Conservation (phyloP, 2,329 filamentous ascomycete species). For the Sporothrix euskadiensis region DNA sequence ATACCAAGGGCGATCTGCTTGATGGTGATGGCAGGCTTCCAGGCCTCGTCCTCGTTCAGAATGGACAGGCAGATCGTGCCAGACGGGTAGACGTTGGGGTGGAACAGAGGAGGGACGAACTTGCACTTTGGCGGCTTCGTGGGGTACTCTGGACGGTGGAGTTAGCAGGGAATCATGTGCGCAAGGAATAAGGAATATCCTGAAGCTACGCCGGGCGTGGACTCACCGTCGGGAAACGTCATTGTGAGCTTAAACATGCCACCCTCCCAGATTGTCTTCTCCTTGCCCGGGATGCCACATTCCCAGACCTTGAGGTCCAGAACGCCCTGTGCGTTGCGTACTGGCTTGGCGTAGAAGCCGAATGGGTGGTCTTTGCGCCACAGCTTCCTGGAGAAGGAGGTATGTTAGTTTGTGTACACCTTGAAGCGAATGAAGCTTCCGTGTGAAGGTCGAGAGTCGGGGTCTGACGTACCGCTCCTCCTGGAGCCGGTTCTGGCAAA, state of each 20-base stretch:
- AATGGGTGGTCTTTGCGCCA: conserved; percentile 98
- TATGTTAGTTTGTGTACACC: background rate
- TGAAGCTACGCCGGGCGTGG: background rate
- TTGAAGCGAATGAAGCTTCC: background rate
- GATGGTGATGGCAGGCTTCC: conserved; percentile 98
- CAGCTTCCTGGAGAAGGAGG: conserved; percentile 68
- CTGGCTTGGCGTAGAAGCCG: conserved; percentile 90
- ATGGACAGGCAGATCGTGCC: conserved; percentile 97
- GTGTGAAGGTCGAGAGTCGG: background rate
- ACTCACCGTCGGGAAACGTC: conserved; percentile 85
- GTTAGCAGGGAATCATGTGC: no score
- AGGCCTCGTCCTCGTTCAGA: conserved; percentile 95
- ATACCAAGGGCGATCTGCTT: conserved; percentile 97
- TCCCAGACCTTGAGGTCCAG: conserved; percentile 96
- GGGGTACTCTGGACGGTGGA: conserved; percentile 71
- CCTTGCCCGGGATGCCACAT: conserved; percentile 92
- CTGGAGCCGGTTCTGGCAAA: conserved; percentile 83
- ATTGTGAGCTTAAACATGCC: conserved; percentile 94
- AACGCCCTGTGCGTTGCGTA: conserved; percentile 74
- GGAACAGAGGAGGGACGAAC: conserved; percentile 87
- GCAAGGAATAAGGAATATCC: no score
- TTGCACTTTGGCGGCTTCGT: conserved; percentile 98
- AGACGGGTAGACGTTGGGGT: conserved; percentile 97
- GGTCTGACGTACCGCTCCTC: conserved; percentile 71
- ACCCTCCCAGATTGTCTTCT: conserved; percentile 98